These are phyloP conservation scores for Solanum bukasovii DNA, from an alignment of 257 asterid species.

Conservation along the genomic window DNA sequence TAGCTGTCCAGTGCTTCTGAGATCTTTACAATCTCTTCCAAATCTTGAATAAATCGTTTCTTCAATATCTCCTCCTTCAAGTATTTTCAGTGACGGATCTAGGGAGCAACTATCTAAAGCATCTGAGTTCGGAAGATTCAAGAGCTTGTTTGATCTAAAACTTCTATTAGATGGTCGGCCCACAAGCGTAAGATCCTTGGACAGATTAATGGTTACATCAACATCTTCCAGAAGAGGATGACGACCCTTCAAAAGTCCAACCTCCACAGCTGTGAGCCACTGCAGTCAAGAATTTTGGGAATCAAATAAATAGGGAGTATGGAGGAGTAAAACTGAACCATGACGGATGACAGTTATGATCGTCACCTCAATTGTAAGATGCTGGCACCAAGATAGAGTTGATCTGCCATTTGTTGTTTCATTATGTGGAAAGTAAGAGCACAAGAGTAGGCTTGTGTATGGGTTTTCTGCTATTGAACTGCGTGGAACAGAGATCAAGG, in stretches of 20 bases:
- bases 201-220: conserved; percentile 66
- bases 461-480: conserved; percentile 76
- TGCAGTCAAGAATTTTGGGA: conserved; percentile 21
- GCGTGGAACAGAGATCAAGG: conserved; percentile 79
- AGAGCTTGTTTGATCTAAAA: conserved; percentile 22
- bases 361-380: conserved; percentile 74
- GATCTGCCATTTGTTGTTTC: conserved; percentile 22
- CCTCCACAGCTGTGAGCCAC: conserved; percentile 97
- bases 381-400: conserved; percentile 59
- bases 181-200: conserved; percentile 41
- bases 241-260: conserved; percentile 93
- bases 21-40: conserved; percentile 9
- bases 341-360: background rate
- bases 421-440: conserved; percentile 44
- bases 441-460: conserved; percentile 74
- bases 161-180: conserved; percentile 24
- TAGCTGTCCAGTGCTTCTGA: conserved; percentile 7
- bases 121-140: conserved; percentile 21
- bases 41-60: conserved; percentile 19
- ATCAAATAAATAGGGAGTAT: background rate
- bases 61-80: conserved; percentile 16
- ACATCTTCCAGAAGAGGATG: conserved; percentile 88
- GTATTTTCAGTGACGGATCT: conserved; percentile 20
- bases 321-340: background rate
- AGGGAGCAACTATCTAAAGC: conserved; percentile 13